Evolutionary conservation across 441 rosid species (phyloP).

Genomic region (Populus hybrid): DNA sequence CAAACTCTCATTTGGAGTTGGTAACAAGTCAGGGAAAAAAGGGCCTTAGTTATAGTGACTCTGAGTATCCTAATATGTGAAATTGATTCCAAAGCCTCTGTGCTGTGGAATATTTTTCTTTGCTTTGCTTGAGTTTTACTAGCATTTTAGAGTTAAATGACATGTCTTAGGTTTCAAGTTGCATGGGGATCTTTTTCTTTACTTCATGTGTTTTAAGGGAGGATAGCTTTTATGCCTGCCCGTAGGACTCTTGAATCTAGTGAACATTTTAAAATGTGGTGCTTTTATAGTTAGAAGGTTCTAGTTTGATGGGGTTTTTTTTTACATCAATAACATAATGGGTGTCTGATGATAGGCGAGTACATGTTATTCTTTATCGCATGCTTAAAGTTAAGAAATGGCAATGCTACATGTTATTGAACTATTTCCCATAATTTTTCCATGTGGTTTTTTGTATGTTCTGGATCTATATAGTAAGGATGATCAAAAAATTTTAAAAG

Average conservation of each 20-base stretch:
- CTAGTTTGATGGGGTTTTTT: not conserved
- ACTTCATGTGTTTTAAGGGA: not conserved
- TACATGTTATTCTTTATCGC: not conserved
- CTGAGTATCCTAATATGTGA: not conserved
- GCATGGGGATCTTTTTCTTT: not conserved
- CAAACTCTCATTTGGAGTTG: not conserved
- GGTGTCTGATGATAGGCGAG: not conserved
- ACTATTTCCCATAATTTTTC: not conserved
- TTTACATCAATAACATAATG: not conserved
- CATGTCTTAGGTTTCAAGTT: not conserved
- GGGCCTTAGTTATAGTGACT: not conserved
- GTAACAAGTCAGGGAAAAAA: not conserved
- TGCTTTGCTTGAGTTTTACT: not conserved
- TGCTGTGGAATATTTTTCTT: not conserved
- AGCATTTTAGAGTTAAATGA: not conserved
- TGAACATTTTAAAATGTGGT: not conserved
- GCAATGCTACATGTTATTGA: not conserved
- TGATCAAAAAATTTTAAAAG: not conserved
- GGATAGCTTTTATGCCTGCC: not conserved
- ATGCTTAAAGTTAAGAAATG: not conserved
- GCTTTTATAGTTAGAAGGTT: not conserved
- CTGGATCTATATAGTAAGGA: not conserved
- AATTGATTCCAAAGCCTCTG: not conserved
- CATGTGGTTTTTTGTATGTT: not conserved
- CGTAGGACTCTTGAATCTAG: not conserved